Evolutionary conservation across 2,329 filamentous ascomycete species (phyloP).

Genomic region (Paraphaeosphaeria minitans): DNA sequence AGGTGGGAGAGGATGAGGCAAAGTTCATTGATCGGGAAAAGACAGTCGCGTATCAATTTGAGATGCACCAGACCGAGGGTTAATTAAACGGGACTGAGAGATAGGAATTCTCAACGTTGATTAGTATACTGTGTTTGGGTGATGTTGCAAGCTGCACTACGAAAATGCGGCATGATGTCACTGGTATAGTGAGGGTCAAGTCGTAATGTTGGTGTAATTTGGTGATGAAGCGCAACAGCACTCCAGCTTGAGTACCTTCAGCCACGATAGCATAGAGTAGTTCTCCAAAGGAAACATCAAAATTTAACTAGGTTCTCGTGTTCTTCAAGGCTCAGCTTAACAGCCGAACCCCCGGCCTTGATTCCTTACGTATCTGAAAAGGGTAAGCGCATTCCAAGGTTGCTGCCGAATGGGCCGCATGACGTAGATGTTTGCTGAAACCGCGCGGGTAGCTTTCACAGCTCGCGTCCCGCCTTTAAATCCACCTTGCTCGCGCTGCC

Average conservation of each 20-base stretch:
- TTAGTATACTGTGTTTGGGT: too few species aligned
- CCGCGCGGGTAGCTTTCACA: conserved; percentile 2
- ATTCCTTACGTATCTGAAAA: neutral
- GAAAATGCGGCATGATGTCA: neutral
- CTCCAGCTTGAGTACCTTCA: neutral
- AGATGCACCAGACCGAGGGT: neutral
- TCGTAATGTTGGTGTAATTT: neutral
- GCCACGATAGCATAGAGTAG: neutral
- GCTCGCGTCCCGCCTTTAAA: conserved; percentile 9
- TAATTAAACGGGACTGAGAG: too few species aligned
- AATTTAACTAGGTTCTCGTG: neutral
- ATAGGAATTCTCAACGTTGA: too few species aligned
- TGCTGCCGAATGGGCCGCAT: conserved; percentile 7
- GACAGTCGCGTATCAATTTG: conserved; percentile 1
- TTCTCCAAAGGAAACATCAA: neutral
- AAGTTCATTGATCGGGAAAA: neutral
- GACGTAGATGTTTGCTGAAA: conserved; percentile 7
- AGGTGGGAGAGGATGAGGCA: neutral
- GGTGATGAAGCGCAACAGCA: neutral
- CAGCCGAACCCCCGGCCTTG: conserved; percentile 8
- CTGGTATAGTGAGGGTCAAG: neutral
- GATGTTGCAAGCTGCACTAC: too few species aligned
- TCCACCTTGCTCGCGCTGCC: neutral
- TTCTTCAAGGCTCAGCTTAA: conserved; percentile 1
- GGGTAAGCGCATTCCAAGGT: conserved; percentile 8